A percentile compares a stretch with the other conserved stretches of the same genome.
Conservation (phyloP, 1,139 yeast species). For the Saccharomyces hybrid region DNA sequence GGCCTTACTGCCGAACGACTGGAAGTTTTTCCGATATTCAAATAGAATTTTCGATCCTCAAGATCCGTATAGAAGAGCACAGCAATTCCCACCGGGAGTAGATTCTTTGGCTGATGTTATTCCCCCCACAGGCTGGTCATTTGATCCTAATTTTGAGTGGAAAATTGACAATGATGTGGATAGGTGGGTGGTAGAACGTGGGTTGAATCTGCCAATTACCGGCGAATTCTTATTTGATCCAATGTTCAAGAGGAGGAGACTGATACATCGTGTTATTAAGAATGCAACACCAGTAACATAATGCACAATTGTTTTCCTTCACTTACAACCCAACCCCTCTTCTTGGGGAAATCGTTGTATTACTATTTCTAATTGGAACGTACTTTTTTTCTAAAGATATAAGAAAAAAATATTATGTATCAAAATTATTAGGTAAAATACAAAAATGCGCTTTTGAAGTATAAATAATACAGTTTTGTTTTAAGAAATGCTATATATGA, state of each 20-base stretch:
- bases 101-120: constrained; percentile 45
- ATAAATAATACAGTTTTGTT: background rate
- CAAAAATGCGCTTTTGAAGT: background rate
- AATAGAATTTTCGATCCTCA: constrained; percentile 43
- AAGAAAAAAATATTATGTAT: too few species aligned
- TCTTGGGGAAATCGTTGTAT: background rate
- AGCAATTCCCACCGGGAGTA: constrained; percentile 62
- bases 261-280: constrained; percentile 43
- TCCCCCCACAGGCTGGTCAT: constrained; percentile 74
- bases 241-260: constrained; percentile 49
- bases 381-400: background rate
- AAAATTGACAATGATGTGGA: constrained; percentile 46
- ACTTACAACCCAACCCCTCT: background rate
- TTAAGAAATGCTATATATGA: background rate
- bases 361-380: background rate
- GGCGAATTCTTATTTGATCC: constrained; percentile 48
- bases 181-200: constrained; percentile 47
- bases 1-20: constrained; percentile 51
- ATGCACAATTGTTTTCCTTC: constrained; percentile 14
- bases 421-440: background rate
- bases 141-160: constrained; percentile 61
- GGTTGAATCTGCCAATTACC: constrained; percentile 44
- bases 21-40: constrained; percentile 50
- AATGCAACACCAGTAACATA: constrained; percentile 39
- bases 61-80: constrained; percentile 46